phyloP scores from a whole-genome alignment of 495 filamentous ascomycete genomes.

The Friedmanniomyces simplex region DNA sequence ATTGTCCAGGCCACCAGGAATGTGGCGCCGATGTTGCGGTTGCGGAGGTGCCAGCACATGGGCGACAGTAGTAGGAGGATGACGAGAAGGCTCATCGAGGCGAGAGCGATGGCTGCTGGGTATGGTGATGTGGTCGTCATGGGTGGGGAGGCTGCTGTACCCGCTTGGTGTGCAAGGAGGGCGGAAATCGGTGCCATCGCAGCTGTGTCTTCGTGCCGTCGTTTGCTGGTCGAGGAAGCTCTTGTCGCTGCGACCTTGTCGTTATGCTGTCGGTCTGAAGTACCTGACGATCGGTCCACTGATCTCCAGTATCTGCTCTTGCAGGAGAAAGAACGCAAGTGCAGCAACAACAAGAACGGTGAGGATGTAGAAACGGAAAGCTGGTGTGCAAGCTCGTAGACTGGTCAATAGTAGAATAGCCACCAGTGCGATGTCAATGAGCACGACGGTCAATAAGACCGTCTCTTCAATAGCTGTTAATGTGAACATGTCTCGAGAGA shows the following conservation, averaged over 20 bases:
- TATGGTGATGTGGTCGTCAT: constrained; percentile 3
- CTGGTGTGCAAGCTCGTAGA: background rate
- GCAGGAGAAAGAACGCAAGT: background rate
- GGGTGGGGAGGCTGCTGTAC: background rate
- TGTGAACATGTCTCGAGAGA: background rate
- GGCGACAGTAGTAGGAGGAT: constrained; percentile 48
- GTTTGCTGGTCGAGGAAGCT: background rate
- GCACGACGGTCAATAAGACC: constrained; percentile 11
- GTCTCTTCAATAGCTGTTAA: constrained; percentile 1
- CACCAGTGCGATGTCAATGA: constrained; percentile 5
- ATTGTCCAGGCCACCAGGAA: constrained; percentile 55
- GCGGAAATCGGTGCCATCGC: constrained; percentile 4
- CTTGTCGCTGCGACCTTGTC: background rate
- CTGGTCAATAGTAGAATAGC: constrained; percentile 6
- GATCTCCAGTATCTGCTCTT: too few relatives aligned
- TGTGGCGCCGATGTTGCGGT: constrained; percentile 51
- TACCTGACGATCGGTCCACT: too few relatives aligned
- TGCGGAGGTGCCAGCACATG: constrained; percentile 44
- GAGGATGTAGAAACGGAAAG: background rate
- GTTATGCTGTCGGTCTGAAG: background rate
- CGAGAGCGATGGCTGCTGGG: constrained; percentile 24
- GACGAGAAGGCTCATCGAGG: constrained; percentile 45
- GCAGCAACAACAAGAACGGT: background rate
- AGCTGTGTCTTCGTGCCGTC: background rate
- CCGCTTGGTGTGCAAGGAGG: background rate